phyloP scores from a whole-genome alignment of 2,329 filamentous ascomycete genomes.

The Coleophoma eucalyptorum region DNA sequence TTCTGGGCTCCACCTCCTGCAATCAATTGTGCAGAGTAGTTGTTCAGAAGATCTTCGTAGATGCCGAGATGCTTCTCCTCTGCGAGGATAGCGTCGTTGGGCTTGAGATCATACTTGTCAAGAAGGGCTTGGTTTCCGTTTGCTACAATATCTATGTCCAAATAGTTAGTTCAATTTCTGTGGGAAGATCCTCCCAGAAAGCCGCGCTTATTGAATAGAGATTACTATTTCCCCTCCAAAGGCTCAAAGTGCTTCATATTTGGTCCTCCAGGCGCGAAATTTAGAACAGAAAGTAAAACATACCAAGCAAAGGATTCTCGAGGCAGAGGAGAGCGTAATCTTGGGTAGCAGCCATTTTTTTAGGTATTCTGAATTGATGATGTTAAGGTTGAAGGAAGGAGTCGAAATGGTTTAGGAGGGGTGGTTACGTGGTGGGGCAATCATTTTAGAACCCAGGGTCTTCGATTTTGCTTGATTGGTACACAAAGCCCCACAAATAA shows the following conservation, averaged over 20 bases:
- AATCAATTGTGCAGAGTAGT: conserved; percentile 90
- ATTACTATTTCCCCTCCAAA: too few relatives aligned
- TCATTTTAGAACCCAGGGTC: neutral
- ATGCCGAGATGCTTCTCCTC: conserved; percentile 85
- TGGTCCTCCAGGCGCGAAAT: neutral
- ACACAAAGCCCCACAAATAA: too few relatives aligned
- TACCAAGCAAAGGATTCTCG: conserved; percentile 96
- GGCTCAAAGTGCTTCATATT: neutral
- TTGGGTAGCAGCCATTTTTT: conserved; percentile 66
- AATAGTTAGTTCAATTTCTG: conserved; percentile 11
- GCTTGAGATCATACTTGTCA: conserved; percentile 88
- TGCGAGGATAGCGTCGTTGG: conserved; percentile 96
- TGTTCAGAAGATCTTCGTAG: conserved; percentile 91
- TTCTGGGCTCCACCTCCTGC: conserved; percentile 97
- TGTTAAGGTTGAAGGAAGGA: conserved; percentile 1
- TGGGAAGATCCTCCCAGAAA: neutral
- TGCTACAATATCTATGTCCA: conserved; percentile 80
- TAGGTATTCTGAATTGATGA: conserved; percentile 15
- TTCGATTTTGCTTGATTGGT: too few relatives aligned
- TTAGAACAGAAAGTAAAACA: conserved; percentile 22
- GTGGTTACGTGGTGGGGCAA: conserved; percentile 9
- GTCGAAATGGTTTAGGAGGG: conserved; percentile 6
- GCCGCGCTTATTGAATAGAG: too few relatives aligned
- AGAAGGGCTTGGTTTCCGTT: conserved; percentile 78
- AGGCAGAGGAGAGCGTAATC: conserved; percentile 88